These are phyloP conservation scores for Talaromyces sp. DNA, from an alignment of 2,329 filamentous ascomycete genomes.

Conservation along the genomic window DNA sequence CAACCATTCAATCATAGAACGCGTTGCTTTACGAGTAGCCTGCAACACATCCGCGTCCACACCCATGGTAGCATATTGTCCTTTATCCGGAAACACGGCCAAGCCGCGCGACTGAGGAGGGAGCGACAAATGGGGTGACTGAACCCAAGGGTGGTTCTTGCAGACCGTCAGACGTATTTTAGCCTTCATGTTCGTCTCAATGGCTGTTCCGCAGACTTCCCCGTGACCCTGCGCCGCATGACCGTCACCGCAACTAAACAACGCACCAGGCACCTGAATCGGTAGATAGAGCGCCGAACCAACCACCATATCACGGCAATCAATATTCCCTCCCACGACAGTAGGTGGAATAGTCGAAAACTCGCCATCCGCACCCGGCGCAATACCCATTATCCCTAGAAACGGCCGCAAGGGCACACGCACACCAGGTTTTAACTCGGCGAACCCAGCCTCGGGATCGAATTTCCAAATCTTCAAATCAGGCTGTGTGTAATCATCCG, in stretches of 20 bases:
- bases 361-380: conserved; percentile 45
- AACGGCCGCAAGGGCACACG: conserved; percentile 52
- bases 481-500: conserved; percentile 47
- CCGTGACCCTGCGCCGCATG: conserved; percentile 56
- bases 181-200: conserved; percentile 53
- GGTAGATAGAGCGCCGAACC: conserved; percentile 51
- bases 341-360: conserved; percentile 52
- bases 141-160: conserved; percentile 47
- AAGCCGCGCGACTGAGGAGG: conserved; percentile 25
- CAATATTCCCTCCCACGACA: conserved; percentile 54
- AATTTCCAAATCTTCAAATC: conserved; percentile 52
- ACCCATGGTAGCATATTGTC: conserved; percentile 49
- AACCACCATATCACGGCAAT: conserved; percentile 50
- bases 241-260: conserved; percentile 55
- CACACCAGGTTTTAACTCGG: conserved; percentile 49
- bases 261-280: conserved; percentile 48
- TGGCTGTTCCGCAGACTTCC: conserved; percentile 56
- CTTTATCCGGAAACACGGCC: conserved; percentile 30
- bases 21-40: conserved; percentile 49
- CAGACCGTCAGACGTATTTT: conserved; percentile 49
- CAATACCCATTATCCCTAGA: conserved; percentile 53
- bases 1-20: conserved; percentile 51
- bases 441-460: conserved; percentile 36
- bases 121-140: conserved; percentile 49
- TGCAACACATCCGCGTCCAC: conserved; percentile 48